These are phyloP conservation scores for Xylaria hypoxylon DNA, from an alignment of 2,329 filamentous ascomycete species.

Conservation along the genomic window DNA sequence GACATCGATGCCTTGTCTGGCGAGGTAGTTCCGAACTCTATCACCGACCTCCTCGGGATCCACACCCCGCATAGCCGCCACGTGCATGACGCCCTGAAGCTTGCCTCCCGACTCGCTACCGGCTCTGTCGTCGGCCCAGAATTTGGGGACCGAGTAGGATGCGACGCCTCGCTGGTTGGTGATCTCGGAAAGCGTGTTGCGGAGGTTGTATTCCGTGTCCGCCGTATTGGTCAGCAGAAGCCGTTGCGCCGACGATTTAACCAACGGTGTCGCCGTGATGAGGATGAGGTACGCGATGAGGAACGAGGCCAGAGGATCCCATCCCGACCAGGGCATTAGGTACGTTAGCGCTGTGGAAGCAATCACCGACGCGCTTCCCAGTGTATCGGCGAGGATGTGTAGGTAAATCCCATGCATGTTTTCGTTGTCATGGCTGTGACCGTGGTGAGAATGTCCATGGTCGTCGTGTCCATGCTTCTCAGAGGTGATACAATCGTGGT, in stretches of 20 bases:
- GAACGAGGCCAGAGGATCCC: constrained; percentile 94
- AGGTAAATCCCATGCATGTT: constrained; percentile 99
- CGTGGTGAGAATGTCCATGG: constrained; percentile 55
- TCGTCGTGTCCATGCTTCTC: constrained; percentile 55
- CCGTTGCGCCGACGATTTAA: constrained; percentile 84
- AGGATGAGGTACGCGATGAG: constrained; percentile 95
- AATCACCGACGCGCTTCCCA: constrained; percentile 94
- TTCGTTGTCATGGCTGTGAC: constrained; percentile 82
- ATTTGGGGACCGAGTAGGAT: constrained; percentile 86
- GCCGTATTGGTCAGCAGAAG: constrained; percentile 87
- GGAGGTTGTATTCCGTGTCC: constrained; percentile 86
- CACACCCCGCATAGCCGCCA: constrained; percentile 77
- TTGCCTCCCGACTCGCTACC: constrained; percentile 59
- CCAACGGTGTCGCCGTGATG: constrained; percentile 88
- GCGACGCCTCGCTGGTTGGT: constrained; percentile 85
- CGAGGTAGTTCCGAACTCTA: constrained; percentile 78
- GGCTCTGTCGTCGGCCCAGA: constrained; percentile 85
- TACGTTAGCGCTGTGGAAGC: constrained; percentile 89
- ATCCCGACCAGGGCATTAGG: constrained; percentile 89
- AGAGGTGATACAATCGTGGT: constrained; percentile 60
- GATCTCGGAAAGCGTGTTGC: constrained; percentile 86
- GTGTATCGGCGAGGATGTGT: constrained; percentile 92
- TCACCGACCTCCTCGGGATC: constrained; percentile 86
- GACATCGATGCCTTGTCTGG: constrained; percentile 79
- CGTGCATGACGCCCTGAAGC: constrained; percentile 86